Conservation (phyloP, 805 yeast species). For the Pichia cephalocereana region DNA sequence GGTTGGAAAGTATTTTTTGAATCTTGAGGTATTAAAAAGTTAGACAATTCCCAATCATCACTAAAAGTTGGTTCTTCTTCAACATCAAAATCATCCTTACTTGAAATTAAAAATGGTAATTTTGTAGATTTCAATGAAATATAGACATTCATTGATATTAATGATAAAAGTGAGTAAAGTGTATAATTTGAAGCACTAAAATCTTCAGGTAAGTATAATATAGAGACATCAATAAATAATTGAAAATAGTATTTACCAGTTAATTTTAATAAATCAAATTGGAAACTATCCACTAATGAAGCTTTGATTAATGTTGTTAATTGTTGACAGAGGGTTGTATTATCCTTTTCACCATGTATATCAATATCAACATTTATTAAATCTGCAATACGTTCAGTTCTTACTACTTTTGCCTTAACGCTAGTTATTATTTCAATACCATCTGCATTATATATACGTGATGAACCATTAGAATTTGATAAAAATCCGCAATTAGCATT, state of each 20-base stretch:
- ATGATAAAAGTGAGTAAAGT: conserved; percentile 38
- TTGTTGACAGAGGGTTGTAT: conserved; percentile 57
- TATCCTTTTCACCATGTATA: conserved; percentile 72
- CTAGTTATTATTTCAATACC: conserved; percentile 94
- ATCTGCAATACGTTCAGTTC: conserved; percentile 29
- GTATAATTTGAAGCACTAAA: conserved; percentile 56
- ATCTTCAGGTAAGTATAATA: conserved; percentile 48
- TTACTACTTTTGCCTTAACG: conserved; percentile 74
- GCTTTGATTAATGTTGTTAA: conserved; percentile 54
- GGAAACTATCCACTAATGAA: conserved; percentile 43
- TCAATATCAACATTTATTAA: conserved; percentile 72
- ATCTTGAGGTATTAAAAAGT: conserved; percentile 32
- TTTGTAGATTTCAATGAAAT: conserved; percentile 73
- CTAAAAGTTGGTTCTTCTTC: conserved; percentile 88
- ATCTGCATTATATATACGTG: conserved; percentile 75
- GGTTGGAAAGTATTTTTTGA: conserved; percentile 38
- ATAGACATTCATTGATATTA: conserved; percentile 72
- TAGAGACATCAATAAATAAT: conserved; percentile 69
- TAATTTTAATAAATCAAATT: conserved; percentile 43
- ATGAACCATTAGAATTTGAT: conserved; percentile 87
- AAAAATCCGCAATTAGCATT: conserved; percentile 75
- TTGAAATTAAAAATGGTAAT: conserved; percentile 64
- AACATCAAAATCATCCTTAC: conserved; percentile 53
- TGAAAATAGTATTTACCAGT: conserved; percentile 72
- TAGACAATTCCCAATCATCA: conserved; percentile 71